phyloP scores from a whole-genome alignment of 148 eudicot genomes.

The Agrostemma githago region DNA sequence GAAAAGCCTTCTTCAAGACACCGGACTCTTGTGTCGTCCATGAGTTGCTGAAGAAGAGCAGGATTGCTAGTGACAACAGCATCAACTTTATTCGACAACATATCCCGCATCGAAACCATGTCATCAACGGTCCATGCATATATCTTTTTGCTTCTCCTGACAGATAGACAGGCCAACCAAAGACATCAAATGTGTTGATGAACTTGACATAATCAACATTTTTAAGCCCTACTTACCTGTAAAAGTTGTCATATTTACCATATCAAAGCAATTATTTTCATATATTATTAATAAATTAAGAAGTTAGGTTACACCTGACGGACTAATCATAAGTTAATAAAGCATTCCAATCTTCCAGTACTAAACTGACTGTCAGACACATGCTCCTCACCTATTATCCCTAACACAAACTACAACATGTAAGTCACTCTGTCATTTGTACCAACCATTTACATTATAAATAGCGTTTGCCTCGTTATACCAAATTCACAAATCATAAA shows the following conservation, averaged over 20 bases:
- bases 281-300: no score
- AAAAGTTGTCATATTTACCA: background rate
- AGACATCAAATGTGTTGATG: background rate
- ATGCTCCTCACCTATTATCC: no score
- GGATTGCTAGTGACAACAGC: conserved; percentile 85
- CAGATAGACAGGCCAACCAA: conserved; percentile 17
- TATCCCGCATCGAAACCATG: conserved; percentile 53
- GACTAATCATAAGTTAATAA: no score
- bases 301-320: no score
- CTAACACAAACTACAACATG: no score
- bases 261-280: background rate
- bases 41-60: conserved; percentile 54
- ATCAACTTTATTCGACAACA: conserved; percentile 63
- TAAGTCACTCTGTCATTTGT: no score
- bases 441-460: no score
- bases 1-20: conserved; percentile 69
- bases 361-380: no score
- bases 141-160: conserved; percentile 85
- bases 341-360: no score
- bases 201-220: background rate
- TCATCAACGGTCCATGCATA: conserved; percentile 98
- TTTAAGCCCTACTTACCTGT: background rate
- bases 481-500: no score
- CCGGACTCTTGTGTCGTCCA: conserved; percentile 57
- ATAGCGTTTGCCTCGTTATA: no score